Conservation (phyloP, 352 stramenopile genomes). For the Globisporangium parvum region DNA sequence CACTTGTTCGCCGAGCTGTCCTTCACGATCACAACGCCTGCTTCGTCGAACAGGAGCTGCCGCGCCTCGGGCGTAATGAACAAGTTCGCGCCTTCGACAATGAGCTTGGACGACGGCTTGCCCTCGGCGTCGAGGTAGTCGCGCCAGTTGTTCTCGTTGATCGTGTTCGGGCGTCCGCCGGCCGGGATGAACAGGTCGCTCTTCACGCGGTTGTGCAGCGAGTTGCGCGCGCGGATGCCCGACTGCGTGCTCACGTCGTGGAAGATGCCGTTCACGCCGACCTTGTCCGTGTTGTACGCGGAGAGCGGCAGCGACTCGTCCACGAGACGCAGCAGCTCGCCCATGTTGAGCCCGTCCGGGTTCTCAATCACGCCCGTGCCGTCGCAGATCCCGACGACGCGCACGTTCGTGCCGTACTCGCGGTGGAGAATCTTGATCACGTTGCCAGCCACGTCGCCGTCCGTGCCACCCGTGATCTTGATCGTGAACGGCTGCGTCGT, state of each 20-base stretch:
- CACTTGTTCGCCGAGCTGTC: constrained; percentile 94
- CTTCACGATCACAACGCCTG: constrained; percentile 96
- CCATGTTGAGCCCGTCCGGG: constrained; percentile 91
- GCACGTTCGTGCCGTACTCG: constrained; percentile 91
- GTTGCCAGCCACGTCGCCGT: constrained; percentile 97
- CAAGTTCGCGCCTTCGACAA: constrained; percentile 83
- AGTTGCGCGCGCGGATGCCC: constrained; percentile 93
- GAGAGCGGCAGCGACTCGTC: constrained; percentile 88
- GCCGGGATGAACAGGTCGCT: constrained; percentile 83
- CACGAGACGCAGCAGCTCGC: constrained; percentile 93
- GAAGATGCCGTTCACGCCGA: constrained; percentile 49
- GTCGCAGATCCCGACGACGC: constrained; percentile 91
- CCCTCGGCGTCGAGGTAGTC: constrained; percentile 60
- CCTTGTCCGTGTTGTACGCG: constrained; percentile 50
- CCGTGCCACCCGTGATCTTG: constrained; percentile 92
- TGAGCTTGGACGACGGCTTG: constrained; percentile 75
- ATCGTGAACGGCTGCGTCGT: constrained; percentile 68
- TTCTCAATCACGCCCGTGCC: constrained; percentile 93
- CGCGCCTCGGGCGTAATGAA: constrained; percentile 82
- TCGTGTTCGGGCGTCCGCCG: constrained; percentile 75
- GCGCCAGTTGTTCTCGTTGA: constrained; percentile 85
- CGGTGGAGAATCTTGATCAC: constrained; percentile 97
- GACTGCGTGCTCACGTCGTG: constrained; percentile 78
- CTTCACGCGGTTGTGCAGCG: constrained; percentile 95
- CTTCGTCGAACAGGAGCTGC: constrained; percentile 93